Conservation (phyloP, 2,329 filamentous ascomycete species). For the Epichloe coenophiala region DNA sequence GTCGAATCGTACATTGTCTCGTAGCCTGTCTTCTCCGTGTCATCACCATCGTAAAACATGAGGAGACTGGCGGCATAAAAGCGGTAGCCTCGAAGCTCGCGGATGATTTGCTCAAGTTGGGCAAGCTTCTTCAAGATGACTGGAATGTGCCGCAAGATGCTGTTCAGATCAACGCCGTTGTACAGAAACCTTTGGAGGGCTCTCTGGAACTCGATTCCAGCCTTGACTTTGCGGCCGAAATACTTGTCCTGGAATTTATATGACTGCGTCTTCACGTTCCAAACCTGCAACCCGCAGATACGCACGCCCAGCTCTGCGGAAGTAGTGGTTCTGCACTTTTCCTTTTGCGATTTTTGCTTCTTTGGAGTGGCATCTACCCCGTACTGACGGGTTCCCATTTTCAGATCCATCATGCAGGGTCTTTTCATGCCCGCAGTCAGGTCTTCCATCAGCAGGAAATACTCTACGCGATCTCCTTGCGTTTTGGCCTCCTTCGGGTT, state of each 20-base stretch:
- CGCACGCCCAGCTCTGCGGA: slow-evolving; percentile 84
- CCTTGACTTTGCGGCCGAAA: slow-evolving; percentile 78
- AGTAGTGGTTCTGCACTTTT: slow-evolving; percentile 86
- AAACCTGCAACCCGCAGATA: slow-evolving; percentile 91
- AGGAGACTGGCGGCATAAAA: slow-evolving; percentile 92
- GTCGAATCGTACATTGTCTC: slow-evolving; percentile 42
- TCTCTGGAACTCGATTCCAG: slow-evolving; percentile 76
- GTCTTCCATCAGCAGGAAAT: slow-evolving; percentile 87
- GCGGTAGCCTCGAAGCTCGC: slow-evolving; percentile 67
- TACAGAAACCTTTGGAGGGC: slow-evolving; percentile 83
- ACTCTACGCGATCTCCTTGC: slow-evolving; percentile 60
- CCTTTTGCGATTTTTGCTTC: slow-evolving; percentile 83
- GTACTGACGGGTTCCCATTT: slow-evolving; percentile 97
- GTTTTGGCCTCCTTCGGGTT: slow-evolving; percentile 49
- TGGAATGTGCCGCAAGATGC: slow-evolving; percentile 77
- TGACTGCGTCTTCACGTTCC: slow-evolving; percentile 70
- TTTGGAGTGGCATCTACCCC: slow-evolving; percentile 83
- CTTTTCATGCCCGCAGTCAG: slow-evolving; percentile 92
- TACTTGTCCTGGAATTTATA: slow-evolving; percentile 99
- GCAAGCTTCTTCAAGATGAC: slow-evolving; percentile 72
- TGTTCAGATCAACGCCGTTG: slow-evolving; percentile 69
- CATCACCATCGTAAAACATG: slow-evolving; percentile 90
- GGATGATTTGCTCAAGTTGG: slow-evolving; percentile 71
- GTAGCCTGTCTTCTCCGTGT: slow-evolving; percentile 33
- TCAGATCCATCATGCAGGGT: slow-evolving; percentile 92